phyloP scores from a whole-genome alignment of 371 early-diverging fungal species.

The Syncephalastrum sp. region DNA sequence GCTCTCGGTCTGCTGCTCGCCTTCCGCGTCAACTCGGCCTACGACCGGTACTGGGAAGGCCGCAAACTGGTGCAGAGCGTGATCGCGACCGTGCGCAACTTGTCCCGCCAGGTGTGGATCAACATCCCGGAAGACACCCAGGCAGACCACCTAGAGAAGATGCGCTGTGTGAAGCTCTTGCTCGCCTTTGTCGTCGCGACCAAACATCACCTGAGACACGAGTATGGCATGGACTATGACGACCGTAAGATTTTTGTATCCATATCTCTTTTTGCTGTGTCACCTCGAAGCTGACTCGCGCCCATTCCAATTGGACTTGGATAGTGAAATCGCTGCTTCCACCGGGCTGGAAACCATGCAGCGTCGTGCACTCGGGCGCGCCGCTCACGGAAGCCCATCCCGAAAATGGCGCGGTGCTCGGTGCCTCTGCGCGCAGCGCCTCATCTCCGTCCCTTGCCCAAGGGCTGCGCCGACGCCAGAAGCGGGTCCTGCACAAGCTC shows the following conservation, averaged over 20 bases:
- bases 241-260: conserved; percentile 32
- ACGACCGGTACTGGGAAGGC: conserved; percentile 79
- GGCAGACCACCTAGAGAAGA: conserved; percentile 61
- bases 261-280: too few species aligned
- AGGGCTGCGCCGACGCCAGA: conserved; percentile 1
- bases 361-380: conserved; percentile 1
- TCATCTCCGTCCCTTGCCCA: neutral
- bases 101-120: conserved; percentile 69
- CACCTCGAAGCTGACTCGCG: too few species aligned
- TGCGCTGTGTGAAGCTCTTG: conserved; percentile 70
- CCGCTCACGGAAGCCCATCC: too few species aligned
- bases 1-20: conserved; percentile 73
- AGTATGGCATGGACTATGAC: conserved; percentile 55
- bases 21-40: conserved; percentile 80
- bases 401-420: neutral
- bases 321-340: conserved; percentile 43
- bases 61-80: conserved; percentile 64
- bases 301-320: neutral
- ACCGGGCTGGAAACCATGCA: conserved; percentile 13
- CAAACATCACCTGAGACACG: conserved; percentile 73
- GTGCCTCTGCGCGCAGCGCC: neutral
- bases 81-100: conserved; percentile 56
- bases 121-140: conserved; percentile 46
- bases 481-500: neutral
- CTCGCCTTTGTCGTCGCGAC: conserved; percentile 68